A percentile compares a stretch with the other conserved stretches of the same genome.
Conservation (phyloP, 257 asterid genomes). For the Scutellaria minor region DNA sequence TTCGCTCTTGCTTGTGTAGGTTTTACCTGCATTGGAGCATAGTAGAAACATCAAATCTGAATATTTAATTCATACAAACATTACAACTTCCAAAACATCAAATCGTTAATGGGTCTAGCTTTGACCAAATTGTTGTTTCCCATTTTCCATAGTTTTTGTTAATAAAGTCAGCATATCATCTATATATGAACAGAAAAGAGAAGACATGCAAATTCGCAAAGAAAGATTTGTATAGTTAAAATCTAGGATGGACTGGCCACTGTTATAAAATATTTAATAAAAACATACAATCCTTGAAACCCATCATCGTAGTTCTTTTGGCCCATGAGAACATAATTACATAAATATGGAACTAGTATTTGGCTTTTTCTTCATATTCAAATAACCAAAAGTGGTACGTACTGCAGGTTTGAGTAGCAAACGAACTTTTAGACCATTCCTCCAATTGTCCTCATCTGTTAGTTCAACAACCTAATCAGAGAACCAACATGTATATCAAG, state of each 20-base stretch:
- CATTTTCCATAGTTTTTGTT: neutral
- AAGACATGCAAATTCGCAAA: too few species aligned
- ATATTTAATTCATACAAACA: neutral
- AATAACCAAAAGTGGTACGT: constrained; percentile 37
- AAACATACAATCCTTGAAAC: neutral
- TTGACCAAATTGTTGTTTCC: neutral
- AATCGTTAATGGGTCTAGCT: neutral
- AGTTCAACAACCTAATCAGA: constrained; percentile 64
- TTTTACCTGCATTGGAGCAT: constrained; percentile 49
- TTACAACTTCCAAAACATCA: neutral
- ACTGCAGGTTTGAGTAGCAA: constrained; percentile 64
- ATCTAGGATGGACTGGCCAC: neutral
- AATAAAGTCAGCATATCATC: too few species aligned
- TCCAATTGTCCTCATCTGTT: constrained; percentile 80
- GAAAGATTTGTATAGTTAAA: neutral
- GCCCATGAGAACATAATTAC: neutral
- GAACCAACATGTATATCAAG: constrained; percentile 19
- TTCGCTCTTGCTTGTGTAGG: constrained; percentile 54
- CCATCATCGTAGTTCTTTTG: neutral
- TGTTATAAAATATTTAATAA: neutral
- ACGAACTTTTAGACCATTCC: constrained; percentile 86
- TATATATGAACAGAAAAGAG: too few species aligned
- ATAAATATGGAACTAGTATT: neutral
- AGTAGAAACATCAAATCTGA: neutral
- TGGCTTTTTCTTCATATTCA: neutral